A percentile compares a stretch with the other conserved stretches of the same genome.
Evolutionary conservation across 306 rosid genomes (phyloP).

Genomic region (Astragalus glycyphyllos): DNA sequence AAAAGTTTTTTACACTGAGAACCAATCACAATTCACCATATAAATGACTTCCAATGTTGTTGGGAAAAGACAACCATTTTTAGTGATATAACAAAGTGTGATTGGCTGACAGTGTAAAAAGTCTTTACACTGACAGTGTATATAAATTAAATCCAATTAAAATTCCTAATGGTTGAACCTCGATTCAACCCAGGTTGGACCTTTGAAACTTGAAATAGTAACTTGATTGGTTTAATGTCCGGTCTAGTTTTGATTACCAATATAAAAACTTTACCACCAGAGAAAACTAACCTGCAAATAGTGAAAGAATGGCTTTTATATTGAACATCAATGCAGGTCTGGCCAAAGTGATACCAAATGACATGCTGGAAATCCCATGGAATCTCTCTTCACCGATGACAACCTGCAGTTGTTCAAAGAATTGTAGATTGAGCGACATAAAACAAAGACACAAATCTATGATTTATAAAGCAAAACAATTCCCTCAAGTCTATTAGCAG

Average conservation of each 20-base stretch:
- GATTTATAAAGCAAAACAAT: conserved; percentile 13
- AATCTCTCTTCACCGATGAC: conserved; percentile 76
- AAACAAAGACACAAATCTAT: background rate
- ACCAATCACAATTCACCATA: too few species aligned
- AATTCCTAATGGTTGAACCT: too few species aligned
- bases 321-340: conserved; percentile 67
- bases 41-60: too few species aligned
- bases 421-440: conserved; percentile 18
- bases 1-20: too few species aligned
- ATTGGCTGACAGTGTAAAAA: too few species aligned
- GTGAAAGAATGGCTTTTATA: conserved; percentile 49
- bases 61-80: too few species aligned
- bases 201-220: too few species aligned
- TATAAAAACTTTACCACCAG: background rate
- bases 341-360: conserved; percentile 74
- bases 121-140: too few species aligned
- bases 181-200: too few species aligned
- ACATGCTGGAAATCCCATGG: conserved; percentile 78
- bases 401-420: conserved; percentile 61
- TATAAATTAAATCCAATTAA: too few species aligned
- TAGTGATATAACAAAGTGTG: too few species aligned
- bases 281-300: conserved; percentile 61
- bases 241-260: background rate
- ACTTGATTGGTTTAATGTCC: too few species aligned
- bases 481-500: background rate